Base-by-base conservation (phyloP, 164 flowering plant genomes). In the Magnolia kwangsiensis region DNA sequence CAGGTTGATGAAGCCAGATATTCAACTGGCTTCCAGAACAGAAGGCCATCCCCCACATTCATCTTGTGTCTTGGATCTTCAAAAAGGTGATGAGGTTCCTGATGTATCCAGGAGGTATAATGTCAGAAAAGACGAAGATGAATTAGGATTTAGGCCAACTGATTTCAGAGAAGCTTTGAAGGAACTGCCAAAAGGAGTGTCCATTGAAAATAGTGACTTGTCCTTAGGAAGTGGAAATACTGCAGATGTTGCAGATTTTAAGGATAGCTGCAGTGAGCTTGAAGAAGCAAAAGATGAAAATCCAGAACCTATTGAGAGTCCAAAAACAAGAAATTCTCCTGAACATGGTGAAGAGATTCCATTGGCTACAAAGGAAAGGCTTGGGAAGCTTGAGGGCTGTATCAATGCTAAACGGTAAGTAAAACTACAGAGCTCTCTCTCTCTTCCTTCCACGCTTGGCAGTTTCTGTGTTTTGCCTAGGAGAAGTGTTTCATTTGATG, bases 301-400 rank as follows among this genome's bases (percentile, higher is more conserved):
- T 49, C 70, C 66, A 45, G 81, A 74, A 71, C 66, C 37, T 51
- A 45, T 61, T 63, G 74, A 70, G 67, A 72, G 61, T 31, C 49
- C 69, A 63, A 71, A 75, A 73, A 51, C 66, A 65, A 49, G 76
- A 51, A 11, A 65, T 31, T 81, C 72, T 72, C 50, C 80, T 58
- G 84, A 85, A 27, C 65, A 29, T 71, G 79, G 73, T 55, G 88
- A 83, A 75, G 86, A 81, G 69, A 51, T 71, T 64, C 81, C 78
- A 63, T 75, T 83, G 23, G 70, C 75, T 58, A 76, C 58, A 37
- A 75, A 45, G 65, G 80, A 75, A 74, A 81, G 71, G 10, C 61
- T 81, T 49, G 76, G 70, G 29, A 78, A 70, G 79, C 37, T 45
- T 68, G 75, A 75, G 73, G 73, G 67, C 64, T 72, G 24, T 70